A percentile compares a stretch with the other conserved stretches of the same genome.
Conservation (phyloP, 2,329 filamentous ascomycete genomes). For the Xylaria sp. region DNA sequence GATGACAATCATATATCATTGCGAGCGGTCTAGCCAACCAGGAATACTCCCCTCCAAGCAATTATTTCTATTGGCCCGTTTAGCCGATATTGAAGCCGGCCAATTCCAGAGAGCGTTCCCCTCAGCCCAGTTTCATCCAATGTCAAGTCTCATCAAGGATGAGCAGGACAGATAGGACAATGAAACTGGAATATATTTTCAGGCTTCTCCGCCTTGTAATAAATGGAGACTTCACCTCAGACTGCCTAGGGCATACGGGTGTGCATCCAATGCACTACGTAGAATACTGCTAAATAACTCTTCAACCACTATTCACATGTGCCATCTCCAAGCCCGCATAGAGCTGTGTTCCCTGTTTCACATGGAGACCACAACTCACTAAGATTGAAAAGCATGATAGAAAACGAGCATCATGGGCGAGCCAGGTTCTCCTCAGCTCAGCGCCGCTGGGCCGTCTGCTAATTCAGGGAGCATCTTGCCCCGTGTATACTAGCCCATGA, state of each 20-base stretch:
- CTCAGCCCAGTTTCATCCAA: background rate
- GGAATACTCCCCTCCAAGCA: background rate
- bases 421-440: conserved; percentile 10
- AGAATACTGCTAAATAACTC: background rate
- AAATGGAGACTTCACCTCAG: background rate
- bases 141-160: background rate
- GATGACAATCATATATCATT: conserved; percentile 21
- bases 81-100: conserved; percentile 24
- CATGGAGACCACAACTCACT: background rate
- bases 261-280: background rate
- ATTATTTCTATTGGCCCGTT: conserved; percentile 16
- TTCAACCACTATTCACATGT: background rate
- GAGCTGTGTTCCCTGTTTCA: background rate
- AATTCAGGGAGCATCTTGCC: conserved; percentile 17
- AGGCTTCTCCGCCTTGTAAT: background rate
- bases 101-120: background rate
- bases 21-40: conserved; percentile 24
- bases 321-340: background rate
- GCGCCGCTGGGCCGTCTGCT: conserved; percentile 1
- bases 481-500: conserved; percentile 16
- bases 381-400: background rate
- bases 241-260: background rate
- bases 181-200: background rate
- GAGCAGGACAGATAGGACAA: background rate
- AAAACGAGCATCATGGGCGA: conserved; percentile 2